Conservation (phyloP, 2,329 filamentous ascomycete genomes). For the Salinomyces thailandicus region DNA sequence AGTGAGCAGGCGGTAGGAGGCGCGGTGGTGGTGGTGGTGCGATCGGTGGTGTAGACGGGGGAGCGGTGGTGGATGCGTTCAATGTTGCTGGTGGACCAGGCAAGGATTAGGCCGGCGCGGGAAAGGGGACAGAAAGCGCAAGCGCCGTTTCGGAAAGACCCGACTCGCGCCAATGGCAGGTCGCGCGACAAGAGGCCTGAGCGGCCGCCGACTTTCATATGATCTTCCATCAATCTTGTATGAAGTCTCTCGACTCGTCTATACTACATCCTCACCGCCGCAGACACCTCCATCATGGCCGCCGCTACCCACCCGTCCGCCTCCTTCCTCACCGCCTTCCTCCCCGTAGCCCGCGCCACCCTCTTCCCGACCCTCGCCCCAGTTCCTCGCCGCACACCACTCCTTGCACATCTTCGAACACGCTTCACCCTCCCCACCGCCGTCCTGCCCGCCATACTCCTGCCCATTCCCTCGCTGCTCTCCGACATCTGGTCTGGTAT, state of each 20-base stretch:
- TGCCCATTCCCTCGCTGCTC: slow-evolving; percentile 60
- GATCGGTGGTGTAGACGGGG: too few species aligned
- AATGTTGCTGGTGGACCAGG: neutral
- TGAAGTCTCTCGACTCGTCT: neutral
- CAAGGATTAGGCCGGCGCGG: neutral
- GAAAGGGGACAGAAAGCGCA: neutral
- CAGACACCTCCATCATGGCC: slow-evolving; percentile 23
- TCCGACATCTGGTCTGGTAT: slow-evolving; percentile 87
- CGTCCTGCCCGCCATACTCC: slow-evolving; percentile 45
- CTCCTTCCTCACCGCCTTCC: slow-evolving; percentile 40
- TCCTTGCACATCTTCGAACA: slow-evolving; percentile 33
- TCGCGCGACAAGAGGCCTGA: neutral
- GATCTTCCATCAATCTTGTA: neutral
- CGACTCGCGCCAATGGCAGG: neutral
- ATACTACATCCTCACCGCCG: neutral
- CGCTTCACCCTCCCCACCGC: too few species aligned
- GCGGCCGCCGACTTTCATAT: neutral
- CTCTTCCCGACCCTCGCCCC: slow-evolving; percentile 31
- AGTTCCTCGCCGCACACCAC: slow-evolving; percentile 35
- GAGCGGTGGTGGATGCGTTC: too few species aligned
- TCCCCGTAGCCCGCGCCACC: slow-evolving; percentile 40
- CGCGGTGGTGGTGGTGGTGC: too few species aligned
- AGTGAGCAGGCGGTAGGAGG: too few species aligned
- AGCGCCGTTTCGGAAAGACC: slow-evolving; percentile 1
- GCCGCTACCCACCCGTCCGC: slow-evolving; percentile 28